Evolutionary conservation across 2,329 filamentous ascomycete genomes (phyloP).

Genomic region (Fusarium sambucinum): DNA sequence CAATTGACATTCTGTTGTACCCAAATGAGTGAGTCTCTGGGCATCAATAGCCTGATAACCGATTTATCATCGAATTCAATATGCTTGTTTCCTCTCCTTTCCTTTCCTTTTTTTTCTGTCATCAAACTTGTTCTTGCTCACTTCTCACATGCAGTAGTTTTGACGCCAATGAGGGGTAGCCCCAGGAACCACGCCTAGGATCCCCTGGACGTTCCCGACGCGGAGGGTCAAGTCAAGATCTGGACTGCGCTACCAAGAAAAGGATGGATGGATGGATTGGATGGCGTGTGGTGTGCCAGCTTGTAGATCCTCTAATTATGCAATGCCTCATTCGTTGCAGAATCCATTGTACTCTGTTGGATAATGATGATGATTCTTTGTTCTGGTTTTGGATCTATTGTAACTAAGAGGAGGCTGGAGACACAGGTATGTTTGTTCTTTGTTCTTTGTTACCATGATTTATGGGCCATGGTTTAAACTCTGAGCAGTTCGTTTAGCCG

Average conservation of each 20-base stretch:
- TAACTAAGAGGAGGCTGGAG: slow-evolving; percentile 18
- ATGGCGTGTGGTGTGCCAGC: slow-evolving; percentile 39
- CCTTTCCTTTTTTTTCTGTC: slow-evolving; percentile 38
- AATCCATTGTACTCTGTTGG: not conserved
- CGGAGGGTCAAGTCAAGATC: slow-evolving; percentile 44
- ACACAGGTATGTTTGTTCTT: not conserved
- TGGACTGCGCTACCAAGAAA: slow-evolving; percentile 31
- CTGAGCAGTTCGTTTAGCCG: slow-evolving; percentile 17
- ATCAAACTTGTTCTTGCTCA: slow-evolving; percentile 40
- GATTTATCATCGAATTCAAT: slow-evolving; percentile 5
- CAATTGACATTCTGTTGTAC: not conserved
- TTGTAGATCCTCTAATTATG: slow-evolving; percentile 35
- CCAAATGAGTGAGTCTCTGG: slow-evolving; percentile 7
- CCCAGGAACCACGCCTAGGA: slow-evolving; percentile 47
- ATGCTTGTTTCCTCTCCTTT: slow-evolving; percentile 1
- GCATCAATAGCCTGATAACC: slow-evolving; percentile 3
- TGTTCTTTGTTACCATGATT: slow-evolving; percentile 15
- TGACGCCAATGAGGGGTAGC: slow-evolving; percentile 46
- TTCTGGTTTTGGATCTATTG: slow-evolving; percentile 2
- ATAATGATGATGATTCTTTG: slow-evolving; percentile 12
- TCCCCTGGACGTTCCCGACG: slow-evolving; percentile 43
- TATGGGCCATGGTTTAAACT: slow-evolving; percentile 33
- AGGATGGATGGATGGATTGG: slow-evolving; percentile 14
- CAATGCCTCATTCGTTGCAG: slow-evolving; percentile 27
- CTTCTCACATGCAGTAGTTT: slow-evolving; percentile 41